Evolutionary conservation across 352 stramenopile species (phyloP).

Genomic region (Globisporangium cylindrosporum): DNA sequence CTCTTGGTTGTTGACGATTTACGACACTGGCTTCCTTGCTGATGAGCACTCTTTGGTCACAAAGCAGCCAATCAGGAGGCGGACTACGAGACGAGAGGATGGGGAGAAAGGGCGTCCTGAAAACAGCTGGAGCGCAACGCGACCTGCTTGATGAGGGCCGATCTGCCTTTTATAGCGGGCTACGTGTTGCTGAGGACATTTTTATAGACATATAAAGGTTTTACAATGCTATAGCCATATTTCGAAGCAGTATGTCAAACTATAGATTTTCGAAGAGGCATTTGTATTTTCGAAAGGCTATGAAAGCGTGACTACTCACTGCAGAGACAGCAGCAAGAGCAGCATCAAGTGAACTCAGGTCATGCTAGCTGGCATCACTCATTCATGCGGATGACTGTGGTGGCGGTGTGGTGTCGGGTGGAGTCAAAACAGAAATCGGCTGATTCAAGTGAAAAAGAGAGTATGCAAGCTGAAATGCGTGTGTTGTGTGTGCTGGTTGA

Average conservation of each 20-base stretch:
- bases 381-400: background rate
- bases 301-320: background rate
- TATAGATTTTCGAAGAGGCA: background rate
- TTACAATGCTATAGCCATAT: no score
- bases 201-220: no score
- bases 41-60: conserved; percentile 6
- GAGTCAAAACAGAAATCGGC: background rate
- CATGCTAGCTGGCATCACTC: background rate
- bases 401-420: background rate
- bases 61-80: conserved; percentile 2
- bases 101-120: background rate
- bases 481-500: background rate
- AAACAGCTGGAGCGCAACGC: background rate
- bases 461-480: background rate
- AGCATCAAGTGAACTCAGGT: background rate
- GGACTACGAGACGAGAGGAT: background rate
- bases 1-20: conserved; percentile 2
- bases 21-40: conserved; percentile 6
- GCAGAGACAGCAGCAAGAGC: background rate
- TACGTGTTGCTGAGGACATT: background rate
- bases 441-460: background rate
- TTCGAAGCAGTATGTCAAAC: no score
- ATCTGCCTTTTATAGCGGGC: background rate
- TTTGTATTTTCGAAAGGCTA: background rate
- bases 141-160: background rate